Conservation (phyloP, 2,329 filamentous ascomycete species). For the Gliomastix tumulicola region DNA sequence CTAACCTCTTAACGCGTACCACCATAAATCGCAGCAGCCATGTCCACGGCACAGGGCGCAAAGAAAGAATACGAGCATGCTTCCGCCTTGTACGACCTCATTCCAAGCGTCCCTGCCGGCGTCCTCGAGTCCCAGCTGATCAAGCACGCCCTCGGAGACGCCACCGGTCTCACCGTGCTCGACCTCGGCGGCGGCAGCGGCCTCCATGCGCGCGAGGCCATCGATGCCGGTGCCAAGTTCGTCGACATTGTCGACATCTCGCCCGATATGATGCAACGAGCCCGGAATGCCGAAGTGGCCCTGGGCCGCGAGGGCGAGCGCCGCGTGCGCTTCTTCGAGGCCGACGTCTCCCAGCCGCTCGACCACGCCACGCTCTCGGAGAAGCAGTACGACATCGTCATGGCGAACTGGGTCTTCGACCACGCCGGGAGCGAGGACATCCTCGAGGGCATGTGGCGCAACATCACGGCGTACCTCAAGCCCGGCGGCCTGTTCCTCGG, state of each 20-base stretch:
- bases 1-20: too few species aligned
- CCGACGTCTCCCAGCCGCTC: conserved; percentile 15
- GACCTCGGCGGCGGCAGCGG: conserved; percentile 1
- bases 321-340: conserved; percentile 14
- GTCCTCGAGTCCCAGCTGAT: neutral
- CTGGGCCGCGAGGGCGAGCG: conserved; percentile 2
- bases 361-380: conserved; percentile 2
- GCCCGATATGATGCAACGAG: conserved; percentile 1
- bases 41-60: too few species aligned
- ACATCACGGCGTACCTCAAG: conserved; percentile 13
- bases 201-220: conserved; percentile 1
- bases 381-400: conserved; percentile 20
- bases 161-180: neutral
- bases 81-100: too few species aligned
- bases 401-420: conserved; percentile 23
- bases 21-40: too few species aligned
- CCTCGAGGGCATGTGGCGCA: conserved; percentile 18
- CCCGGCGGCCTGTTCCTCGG: conserved; percentile 18
- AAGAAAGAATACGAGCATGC: too few species aligned
- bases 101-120: too few species aligned
- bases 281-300: neutral
- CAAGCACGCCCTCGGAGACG: neutral
- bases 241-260: conserved; percentile 3
- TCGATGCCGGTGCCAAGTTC: neutral
- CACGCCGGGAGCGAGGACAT: conserved; percentile 13